Evolutionary conservation across 2,329 filamentous ascomycete genomes (phyloP), one percentile per base, ranked within the genome.

Genomic region (Elsinoe batatas): DNA sequence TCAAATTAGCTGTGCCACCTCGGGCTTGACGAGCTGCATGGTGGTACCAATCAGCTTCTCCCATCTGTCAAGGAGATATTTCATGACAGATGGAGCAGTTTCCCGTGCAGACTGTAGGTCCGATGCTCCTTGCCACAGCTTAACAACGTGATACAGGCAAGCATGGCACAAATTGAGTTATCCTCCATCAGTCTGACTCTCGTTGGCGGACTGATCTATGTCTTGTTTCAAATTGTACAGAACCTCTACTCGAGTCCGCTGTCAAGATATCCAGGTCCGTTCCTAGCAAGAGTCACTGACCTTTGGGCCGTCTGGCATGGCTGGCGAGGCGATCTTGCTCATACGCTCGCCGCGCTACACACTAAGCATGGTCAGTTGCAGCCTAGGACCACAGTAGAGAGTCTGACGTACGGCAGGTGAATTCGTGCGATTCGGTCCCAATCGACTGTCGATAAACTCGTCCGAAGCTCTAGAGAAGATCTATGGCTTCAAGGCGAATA

Each of bases 371-470:
- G 81, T 40, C 6, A 53, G 49, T 40, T 13, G 6, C 5, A 37
- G 10, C 20, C n/a, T 18, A 8, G 12, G 26, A n/a, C 17, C 32
- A 7, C 4, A 12, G 5, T 40, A 37, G 13, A 26, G 15, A 22
- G 17, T 18, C 10, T 30, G 17, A 17, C 17, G 10, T 33, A 53
- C 36, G n/a, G 2, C 5, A 53, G 49, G 49, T 4, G 36, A 40
- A n/a, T 54, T 82, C 50, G 85, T 91, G 13, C 85, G 88, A 26
- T 87, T 85, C 61, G 86, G 85, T 0, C 88, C 88, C 40, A 89
- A 89, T 68, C 82, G 80, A 59, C 72, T 95, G 37, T 88, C 84
- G 1, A 81, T 94, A 72, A 91, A 93, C 75, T 84, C 81, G 55
- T 79, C 79, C 59, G 77, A 78, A 7, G 84, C 85, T 0, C 73